Conservation (phyloP, 495 filamentous ascomycete species). For the Sphaerosporella brunnea region DNA sequence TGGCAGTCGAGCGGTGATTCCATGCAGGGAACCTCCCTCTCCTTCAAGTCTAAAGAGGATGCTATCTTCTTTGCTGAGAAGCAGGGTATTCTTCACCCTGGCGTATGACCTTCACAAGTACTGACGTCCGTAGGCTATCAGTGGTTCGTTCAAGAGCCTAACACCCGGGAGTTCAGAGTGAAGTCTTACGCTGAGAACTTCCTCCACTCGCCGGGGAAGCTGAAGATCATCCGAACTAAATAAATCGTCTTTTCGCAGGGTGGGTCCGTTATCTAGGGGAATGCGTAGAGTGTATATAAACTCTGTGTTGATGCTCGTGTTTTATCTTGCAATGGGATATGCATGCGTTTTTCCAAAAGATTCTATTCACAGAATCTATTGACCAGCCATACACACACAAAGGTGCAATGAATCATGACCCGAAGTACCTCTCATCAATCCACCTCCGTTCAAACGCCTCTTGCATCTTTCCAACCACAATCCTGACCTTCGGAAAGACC, state of each 20-base stretch:
- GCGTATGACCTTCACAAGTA: too few relatives aligned
- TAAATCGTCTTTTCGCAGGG: conserved; percentile 29
- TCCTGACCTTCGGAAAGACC: conserved; percentile 68
- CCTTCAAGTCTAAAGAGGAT: conserved; percentile 87
- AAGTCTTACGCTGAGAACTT: conserved; percentile 98
- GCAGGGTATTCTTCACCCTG: conserved; percentile 51
- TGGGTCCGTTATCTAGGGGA: neutral
- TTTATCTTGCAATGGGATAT: too few relatives aligned
- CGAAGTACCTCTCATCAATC: conserved; percentile 41
- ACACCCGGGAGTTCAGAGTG: conserved; percentile 61
- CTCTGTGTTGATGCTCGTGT: neutral
- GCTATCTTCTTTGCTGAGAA: conserved; percentile 91
- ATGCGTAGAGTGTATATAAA: conserved; percentile 7
- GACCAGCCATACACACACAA: neutral
- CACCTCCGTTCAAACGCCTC: conserved; percentile 60
- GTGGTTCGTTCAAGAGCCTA: conserved; percentile 96
- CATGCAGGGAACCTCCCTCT: conserved; percentile 79
- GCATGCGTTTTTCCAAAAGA: too few relatives aligned
- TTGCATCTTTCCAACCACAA: conserved; percentile 65
- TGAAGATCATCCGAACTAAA: conserved; percentile 90
- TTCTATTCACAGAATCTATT: too few relatives aligned
- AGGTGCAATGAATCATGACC: conserved; percentile 9
- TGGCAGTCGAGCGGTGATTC: conserved; percentile 91
- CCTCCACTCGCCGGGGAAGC: conserved; percentile 57
- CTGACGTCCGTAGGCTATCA: conserved; percentile 47